Evolutionary conservation across 768 basidiomycete species (phyloP), one percentile per base, ranked within the genome.

Genomic region (Trichaptum fuscoviolaceum): DNA sequence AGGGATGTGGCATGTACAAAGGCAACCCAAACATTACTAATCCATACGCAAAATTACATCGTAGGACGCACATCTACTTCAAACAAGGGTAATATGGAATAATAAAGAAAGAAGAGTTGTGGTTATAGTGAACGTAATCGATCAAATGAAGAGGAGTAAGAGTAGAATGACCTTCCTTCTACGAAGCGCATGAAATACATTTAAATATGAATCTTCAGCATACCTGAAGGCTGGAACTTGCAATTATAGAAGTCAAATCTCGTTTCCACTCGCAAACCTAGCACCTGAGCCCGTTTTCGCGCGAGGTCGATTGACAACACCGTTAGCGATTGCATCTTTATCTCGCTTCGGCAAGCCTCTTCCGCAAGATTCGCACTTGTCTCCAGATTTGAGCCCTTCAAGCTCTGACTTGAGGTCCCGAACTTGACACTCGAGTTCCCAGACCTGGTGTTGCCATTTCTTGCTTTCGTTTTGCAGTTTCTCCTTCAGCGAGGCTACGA

Each of bases 351-450:
- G 20, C 60, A 70, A 70, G 58, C 86, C 86, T 67, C 88, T 78
- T 34, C 90, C 88, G 71, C 92, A 92, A 52, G 77, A 72, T 3
- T 83, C 78, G 73, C 91, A 93, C 65, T 83, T 84, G 10, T 81
- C 81, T 18, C 70, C 73, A 27, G 75, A 76, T 61, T 82, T 85
- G 57, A 87, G 75, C 26, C 81, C 83, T 35, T 88, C 87, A 35
- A 93, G 73, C 73, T 93, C 89, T 23, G 83, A 80, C 69, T 89
- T 87, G 66, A 94, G 78, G 73, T 89, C 87, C 62, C 84, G 84
- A 59, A 93, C 83, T 73, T 90, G 89, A 15, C 84, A 83, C 72
- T 90, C 90, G 63, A 93, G 77, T 71, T 92, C 91, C 87, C 84
- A 86, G 63, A 92, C 83, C 67, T 90, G 87, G 66, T 80, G 83